These are phyloP conservation scores for Staphylotrichum longicolle DNA, from an alignment of 495 filamentous ascomycete species.

Conservation along the genomic window DNA sequence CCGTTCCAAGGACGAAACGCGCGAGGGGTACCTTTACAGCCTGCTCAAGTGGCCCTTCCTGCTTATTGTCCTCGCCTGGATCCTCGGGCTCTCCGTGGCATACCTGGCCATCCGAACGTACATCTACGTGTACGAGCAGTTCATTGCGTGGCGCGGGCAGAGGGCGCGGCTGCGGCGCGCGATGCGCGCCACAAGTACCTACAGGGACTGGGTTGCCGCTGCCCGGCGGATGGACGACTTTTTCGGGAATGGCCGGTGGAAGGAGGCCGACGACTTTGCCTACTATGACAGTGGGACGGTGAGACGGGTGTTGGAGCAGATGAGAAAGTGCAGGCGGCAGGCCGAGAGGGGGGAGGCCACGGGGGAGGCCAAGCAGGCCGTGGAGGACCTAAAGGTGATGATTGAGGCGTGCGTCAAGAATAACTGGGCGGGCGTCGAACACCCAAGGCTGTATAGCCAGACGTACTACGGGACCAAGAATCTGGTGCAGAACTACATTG, in stretches of 20 bases:
- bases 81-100: constrained; percentile 61
- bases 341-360: constrained; percentile 51
- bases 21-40: constrained; percentile 86
- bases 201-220: constrained; percentile 75
- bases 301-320: constrained; percentile 67
- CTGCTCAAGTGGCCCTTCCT: constrained; percentile 91
- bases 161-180: constrained; percentile 65
- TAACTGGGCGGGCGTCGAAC: constrained; percentile 96
- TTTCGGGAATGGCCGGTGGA: constrained; percentile 84
- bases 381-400: constrained; percentile 71
- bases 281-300: constrained; percentile 91
- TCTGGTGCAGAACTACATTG: constrained; percentile 81
- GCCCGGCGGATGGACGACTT: constrained; percentile 78
- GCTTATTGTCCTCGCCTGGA: constrained; percentile 73
- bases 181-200: constrained; percentile 67
- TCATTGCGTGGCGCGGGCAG: constrained; percentile 68
- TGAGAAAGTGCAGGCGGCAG: constrained; percentile 57
- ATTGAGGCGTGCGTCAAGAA: constrained; percentile 93
- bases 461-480: constrained; percentile 96
- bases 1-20: constrained; percentile 81
- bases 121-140: constrained; percentile 83
- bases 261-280: constrained; percentile 80
- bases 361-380: constrained; percentile 40
- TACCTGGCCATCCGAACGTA: constrained; percentile 85
- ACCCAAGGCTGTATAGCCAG: constrained; percentile 87